Conservation (phyloP, 2,329 filamentous ascomycete genomes). For the Plenodomus tracheiphilus region DNA sequence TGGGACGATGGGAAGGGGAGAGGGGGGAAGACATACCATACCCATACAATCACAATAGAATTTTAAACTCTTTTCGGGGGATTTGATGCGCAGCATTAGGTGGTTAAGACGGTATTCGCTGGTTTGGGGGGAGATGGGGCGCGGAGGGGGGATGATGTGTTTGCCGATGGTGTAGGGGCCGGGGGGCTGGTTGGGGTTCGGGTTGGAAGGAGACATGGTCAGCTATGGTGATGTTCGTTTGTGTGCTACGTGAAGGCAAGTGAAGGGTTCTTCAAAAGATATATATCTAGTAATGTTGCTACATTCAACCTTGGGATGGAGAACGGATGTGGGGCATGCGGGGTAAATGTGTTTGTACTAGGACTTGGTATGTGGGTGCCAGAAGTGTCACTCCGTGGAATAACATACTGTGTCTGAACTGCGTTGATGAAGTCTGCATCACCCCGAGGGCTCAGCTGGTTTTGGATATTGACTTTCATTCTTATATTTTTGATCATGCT, state of each 20-base stretch:
- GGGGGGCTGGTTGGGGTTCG: slow-evolving; percentile 22
- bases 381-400: too few relatives aligned
- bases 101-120: slow-evolving; percentile 37
- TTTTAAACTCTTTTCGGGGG: slow-evolving; percentile 27
- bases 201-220: neutral
- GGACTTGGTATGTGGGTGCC: neutral
- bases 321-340: slow-evolving; percentile 13
- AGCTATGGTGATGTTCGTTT: neutral
- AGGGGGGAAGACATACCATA: slow-evolving; percentile 5
- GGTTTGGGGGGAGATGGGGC: slow-evolving; percentile 29
- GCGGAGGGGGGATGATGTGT: slow-evolving; percentile 32
- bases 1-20: neutral
- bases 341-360: slow-evolving; percentile 1
- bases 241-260: neutral
- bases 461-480: neutral
- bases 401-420: too few relatives aligned
- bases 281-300: neutral
- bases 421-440: too few relatives aligned
- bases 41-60: slow-evolving; percentile 43
- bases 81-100: slow-evolving; percentile 39
- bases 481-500: neutral
- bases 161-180: slow-evolving; percentile 24
- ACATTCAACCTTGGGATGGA: neutral
- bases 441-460: neutral
- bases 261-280: too few relatives aligned